Percentiles rank a stretch among this genome's conserved stretches.
These are phyloP conservation scores for Xanthoparmelia taractica DNA, from an alignment of 495 filamentous ascomycete species.

Conservation along the genomic window DNA sequence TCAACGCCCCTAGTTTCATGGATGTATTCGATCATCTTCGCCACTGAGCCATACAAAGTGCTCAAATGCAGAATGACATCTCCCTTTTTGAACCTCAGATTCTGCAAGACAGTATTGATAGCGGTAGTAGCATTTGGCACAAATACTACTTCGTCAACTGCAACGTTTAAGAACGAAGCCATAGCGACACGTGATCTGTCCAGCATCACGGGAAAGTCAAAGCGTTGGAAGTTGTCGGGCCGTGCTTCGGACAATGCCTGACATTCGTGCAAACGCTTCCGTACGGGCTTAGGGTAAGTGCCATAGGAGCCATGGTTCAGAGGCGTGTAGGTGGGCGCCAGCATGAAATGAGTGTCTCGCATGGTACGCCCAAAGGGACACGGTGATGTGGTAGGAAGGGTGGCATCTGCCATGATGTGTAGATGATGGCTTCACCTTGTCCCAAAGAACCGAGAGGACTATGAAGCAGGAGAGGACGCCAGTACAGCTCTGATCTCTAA, in stretches of 20 bases:
- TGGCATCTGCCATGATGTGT: constrained; percentile 1
- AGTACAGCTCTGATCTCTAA: background rate
- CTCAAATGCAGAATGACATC: constrained; percentile 62
- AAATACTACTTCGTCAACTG: constrained; percentile 58
- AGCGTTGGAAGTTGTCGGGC: constrained; percentile 69
- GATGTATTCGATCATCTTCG: constrained; percentile 60
- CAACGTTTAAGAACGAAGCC: constrained; percentile 55
- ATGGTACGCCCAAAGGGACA: constrained; percentile 48
- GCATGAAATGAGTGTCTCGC: constrained; percentile 57
- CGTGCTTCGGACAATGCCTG: constrained; percentile 53
- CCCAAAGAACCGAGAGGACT: background rate
- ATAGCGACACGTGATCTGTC: constrained; percentile 56
- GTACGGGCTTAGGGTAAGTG: constrained; percentile 56
- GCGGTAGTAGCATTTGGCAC: constrained; percentile 77
- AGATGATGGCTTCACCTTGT: background rate
- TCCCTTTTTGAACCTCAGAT: constrained; percentile 50
- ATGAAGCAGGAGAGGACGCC: background rate
- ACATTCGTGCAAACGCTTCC: constrained; percentile 46
- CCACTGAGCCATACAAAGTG: constrained; percentile 70
- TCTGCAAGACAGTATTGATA: constrained; percentile 71
- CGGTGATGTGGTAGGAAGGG: background rate
- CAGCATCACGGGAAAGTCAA: constrained; percentile 49
- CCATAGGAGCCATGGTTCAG: constrained; percentile 89
- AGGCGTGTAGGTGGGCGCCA: constrained; percentile 59
- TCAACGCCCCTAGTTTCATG: constrained; percentile 47